Percentiles rank a stretch among this genome's conserved stretches.
Evolutionary conservation across 2,329 filamentous ascomycete genomes (phyloP).

Genomic region (Fusarium duplospermum): DNA sequence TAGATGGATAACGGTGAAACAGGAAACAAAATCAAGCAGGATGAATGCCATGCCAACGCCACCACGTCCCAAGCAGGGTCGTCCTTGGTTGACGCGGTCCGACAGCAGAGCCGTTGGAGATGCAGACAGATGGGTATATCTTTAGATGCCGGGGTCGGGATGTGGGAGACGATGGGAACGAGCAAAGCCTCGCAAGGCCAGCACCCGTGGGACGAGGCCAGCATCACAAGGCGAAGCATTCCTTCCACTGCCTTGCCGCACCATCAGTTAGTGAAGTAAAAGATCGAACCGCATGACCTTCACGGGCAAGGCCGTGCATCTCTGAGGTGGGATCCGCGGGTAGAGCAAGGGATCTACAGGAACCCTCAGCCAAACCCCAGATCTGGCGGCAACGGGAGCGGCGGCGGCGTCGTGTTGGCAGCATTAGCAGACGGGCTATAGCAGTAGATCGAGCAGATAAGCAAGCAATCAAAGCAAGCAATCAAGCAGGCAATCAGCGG

Average conservation of each 20-base stretch:
- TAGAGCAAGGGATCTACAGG: slow-evolving; percentile 37
- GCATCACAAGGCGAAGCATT: slow-evolving; percentile 14
- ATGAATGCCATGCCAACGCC: slow-evolving; percentile 14
- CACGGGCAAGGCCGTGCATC: slow-evolving; percentile 12
- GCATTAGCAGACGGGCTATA: slow-evolving; percentile 18
- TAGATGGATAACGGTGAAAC: slow-evolving; percentile 38
- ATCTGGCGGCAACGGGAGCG: slow-evolving; percentile 32
- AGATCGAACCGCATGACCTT: slow-evolving; percentile 1
- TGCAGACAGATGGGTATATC: neutral
- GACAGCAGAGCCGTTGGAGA: slow-evolving; percentile 5
- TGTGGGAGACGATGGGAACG: neutral
- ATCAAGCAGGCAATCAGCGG: neutral
- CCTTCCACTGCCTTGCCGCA: slow-evolving; percentile 3
- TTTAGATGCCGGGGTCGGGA: slow-evolving; percentile 6
- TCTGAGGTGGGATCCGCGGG: neutral
- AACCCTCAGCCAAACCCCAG: slow-evolving; percentile 41
- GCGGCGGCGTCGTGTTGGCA: slow-evolving; percentile 27
- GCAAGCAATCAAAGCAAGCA: slow-evolving; percentile 1
- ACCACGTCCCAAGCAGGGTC: slow-evolving; percentile 7
- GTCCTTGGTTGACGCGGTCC: slow-evolving; percentile 16
- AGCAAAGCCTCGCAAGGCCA: slow-evolving; percentile 7
- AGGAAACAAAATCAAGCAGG: slow-evolving; percentile 31
- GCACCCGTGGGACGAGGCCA: neutral
- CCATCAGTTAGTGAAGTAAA: neutral
- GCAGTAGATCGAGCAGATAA: slow-evolving; percentile 8